A percentile compares a stretch with the other conserved stretches of the same genome.
Conservation (phyloP, 2,329 filamentous ascomycete genomes). For the Pseudopithomyces chartarum region DNA sequence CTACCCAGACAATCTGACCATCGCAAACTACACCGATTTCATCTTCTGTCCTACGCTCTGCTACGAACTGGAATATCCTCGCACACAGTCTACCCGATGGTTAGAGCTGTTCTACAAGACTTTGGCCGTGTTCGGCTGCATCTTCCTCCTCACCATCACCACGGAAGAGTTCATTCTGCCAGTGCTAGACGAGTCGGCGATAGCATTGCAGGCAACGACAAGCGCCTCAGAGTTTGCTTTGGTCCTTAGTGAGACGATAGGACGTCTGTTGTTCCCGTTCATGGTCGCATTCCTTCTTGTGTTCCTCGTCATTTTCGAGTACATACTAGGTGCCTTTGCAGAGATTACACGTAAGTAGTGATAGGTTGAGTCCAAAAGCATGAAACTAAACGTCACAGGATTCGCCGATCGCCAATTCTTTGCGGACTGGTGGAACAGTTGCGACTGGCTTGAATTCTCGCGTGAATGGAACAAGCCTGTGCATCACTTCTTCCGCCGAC, state of each 20-base stretch:
- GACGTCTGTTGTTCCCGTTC: slow-evolving; percentile 91
- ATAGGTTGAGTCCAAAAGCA: not conserved
- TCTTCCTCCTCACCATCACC: slow-evolving; percentile 89
- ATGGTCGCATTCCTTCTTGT: slow-evolving; percentile 95
- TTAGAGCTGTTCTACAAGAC: slow-evolving; percentile 82
- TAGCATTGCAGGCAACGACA: slow-evolving; percentile 54
- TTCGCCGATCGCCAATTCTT: slow-evolving; percentile 97
- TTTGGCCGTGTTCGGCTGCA: slow-evolving; percentile 90
- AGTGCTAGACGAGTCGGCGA: slow-evolving; percentile 76
- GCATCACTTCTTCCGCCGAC: slow-evolving; percentile 90
- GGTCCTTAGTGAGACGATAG: slow-evolving; percentile 87
- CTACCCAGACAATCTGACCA: slow-evolving; percentile 86
- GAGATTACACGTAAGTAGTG: slow-evolving; percentile 73
- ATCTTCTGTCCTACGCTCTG: slow-evolving; percentile 92
- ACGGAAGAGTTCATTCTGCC: slow-evolving; percentile 96
- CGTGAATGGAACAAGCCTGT: slow-evolving; percentile 95
- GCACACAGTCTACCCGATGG: slow-evolving; percentile 76
- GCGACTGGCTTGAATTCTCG: slow-evolving; percentile 96
- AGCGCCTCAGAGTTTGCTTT: slow-evolving; percentile 70
- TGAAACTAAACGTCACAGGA: slow-evolving; percentile 38
- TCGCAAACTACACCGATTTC: slow-evolving; percentile 83
- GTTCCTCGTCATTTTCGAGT: slow-evolving; percentile 98
- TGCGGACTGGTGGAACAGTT: slow-evolving; percentile 72
- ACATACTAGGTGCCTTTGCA: slow-evolving; percentile 89
- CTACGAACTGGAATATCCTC: slow-evolving; percentile 96